Evolutionary conservation across 2,329 filamentous ascomycete genomes (phyloP).

Genomic region (Botrytis cinerea): DNA sequence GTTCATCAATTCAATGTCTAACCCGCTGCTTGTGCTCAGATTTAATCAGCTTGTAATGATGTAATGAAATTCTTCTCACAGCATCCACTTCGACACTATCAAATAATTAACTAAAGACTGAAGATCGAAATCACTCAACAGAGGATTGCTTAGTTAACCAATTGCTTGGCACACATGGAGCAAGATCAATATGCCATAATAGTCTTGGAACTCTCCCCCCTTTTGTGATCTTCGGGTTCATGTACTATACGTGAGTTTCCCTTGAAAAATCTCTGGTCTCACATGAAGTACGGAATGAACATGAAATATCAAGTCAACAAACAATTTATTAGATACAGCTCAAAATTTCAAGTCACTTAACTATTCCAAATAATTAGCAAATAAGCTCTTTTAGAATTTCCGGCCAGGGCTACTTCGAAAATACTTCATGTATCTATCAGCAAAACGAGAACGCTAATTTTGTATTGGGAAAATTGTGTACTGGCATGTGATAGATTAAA

Average conservation of each 20-base stretch:
- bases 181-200: neutral
- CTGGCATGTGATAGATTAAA: no score
- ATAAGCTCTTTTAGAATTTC: no score
- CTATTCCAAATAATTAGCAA: no score
- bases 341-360: no score
- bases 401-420: no score
- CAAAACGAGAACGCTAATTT: no score
- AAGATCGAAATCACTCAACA: neutral
- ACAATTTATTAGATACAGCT: no score
- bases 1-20: accelerated
- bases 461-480: no score
- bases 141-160: neutral
- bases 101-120: no score
- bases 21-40: neutral
- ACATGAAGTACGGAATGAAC: neutral
- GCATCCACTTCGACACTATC: no score
- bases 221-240: neutral
- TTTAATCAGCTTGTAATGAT: neutral
- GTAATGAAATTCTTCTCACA: no score
- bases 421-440: no score
- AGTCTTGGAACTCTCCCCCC: neutral
- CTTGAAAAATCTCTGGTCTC: neutral
- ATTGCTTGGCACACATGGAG: neutral
- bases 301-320: neutral
- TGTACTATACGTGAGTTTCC: neutral